Evolutionary conservation across 768 basidiomycete genomes (phyloP).

Genomic region (Phlegmacium glaucopus): DNA sequence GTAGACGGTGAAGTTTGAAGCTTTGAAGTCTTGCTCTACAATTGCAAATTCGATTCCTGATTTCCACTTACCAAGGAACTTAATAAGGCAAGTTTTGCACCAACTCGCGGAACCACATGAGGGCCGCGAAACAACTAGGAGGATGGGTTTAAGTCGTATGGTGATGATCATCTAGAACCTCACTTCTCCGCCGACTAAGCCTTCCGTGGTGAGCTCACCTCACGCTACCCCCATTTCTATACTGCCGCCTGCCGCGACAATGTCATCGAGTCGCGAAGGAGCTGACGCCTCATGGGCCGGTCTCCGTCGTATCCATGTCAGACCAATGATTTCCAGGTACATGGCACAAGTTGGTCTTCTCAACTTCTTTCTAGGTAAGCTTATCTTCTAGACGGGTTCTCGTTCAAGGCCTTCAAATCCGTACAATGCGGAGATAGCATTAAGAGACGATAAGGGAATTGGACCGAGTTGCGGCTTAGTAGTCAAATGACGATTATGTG

Average conservation of each 20-base stretch:
- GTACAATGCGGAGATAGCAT: too few relatives aligned
- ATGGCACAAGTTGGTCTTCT: slow-evolving; percentile 55
- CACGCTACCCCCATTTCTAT: slow-evolving; percentile 74
- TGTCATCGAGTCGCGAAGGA: slow-evolving; percentile 66
- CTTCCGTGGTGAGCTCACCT: slow-evolving; percentile 69
- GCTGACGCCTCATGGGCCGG: slow-evolving; percentile 52
- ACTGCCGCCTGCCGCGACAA: slow-evolving; percentile 61
- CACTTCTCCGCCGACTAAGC: slow-evolving; percentile 30
- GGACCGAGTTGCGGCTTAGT: too few relatives aligned
- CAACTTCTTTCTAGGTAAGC: slow-evolving; percentile 27
- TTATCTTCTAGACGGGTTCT: too few relatives aligned
- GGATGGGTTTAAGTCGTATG: slow-evolving; percentile 51
- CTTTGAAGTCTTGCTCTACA: not conserved
- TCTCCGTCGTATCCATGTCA: slow-evolving; percentile 71
- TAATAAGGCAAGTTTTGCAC: slow-evolving; percentile 72
- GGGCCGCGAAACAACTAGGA: slow-evolving; percentile 68
- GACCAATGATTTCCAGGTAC: not conserved
- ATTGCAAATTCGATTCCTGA: slow-evolving; percentile 26
- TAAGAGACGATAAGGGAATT: too few relatives aligned
- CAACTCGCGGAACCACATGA: slow-evolving; percentile 80
- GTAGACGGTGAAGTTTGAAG: not conserved
- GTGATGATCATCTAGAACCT: slow-evolving; percentile 22
- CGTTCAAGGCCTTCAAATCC: too few relatives aligned
- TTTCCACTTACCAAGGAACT: slow-evolving; percentile 61
- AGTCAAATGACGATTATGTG: too few relatives aligned